Conservation (phyloP, 164 flowering plant species). For the Warburgia ugandensis region DNA sequence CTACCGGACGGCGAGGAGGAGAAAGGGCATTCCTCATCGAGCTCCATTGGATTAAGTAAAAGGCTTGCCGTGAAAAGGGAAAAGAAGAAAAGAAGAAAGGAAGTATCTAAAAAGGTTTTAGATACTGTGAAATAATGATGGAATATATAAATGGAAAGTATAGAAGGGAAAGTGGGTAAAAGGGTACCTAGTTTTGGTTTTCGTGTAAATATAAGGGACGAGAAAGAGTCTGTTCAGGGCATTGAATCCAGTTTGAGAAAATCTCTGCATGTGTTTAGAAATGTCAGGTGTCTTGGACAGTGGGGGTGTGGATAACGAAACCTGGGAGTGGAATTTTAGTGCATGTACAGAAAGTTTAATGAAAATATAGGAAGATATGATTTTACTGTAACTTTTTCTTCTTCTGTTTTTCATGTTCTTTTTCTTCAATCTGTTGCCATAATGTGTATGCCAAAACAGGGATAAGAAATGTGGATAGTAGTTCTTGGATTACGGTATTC, state of each 20-base stretch:
- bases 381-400: no score
- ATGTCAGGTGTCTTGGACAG: no score
- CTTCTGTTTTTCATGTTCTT: no score
- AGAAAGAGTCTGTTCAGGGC: no score
- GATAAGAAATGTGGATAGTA: no score
- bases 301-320: no score
- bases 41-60: slow-evolving; percentile 28
- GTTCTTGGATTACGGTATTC: no score
- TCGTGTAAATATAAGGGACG: background rate
- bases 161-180: background rate
- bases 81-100: slow-evolving; percentile 2
- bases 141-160: background rate
- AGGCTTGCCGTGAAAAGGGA: background rate
- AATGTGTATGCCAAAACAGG: no score
- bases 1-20: slow-evolving; percentile 41
- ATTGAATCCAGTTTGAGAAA: no score
- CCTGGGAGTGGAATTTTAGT: no score
- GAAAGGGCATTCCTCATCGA: slow-evolving; percentile 73
- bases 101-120: background rate
- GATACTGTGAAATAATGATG: slow-evolving; percentile 6
- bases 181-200: background rate
- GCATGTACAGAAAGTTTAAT: background rate
- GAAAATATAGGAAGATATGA: background rate
- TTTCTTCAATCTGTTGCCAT: no score
- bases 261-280: no score